Evolutionary conservation across 495 filamentous ascomycete species (phyloP).

Genomic region (Friedmanniomyces endolithicus): DNA sequence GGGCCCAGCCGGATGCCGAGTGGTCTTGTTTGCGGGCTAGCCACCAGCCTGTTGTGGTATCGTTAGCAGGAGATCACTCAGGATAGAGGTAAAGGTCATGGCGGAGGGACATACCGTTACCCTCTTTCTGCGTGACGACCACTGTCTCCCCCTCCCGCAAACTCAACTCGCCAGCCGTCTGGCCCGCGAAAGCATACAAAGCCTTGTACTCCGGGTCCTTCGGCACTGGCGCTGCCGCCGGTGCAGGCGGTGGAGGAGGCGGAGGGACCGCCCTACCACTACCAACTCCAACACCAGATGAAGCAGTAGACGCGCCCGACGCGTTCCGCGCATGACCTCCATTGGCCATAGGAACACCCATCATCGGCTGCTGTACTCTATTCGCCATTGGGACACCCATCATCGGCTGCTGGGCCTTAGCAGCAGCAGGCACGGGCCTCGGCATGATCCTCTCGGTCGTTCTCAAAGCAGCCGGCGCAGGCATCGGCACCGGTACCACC

Average conservation of each 20-base stretch:
- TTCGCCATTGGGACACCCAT: conserved; percentile 38
- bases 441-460: conserved; percentile 23
- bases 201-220: conserved; percentile 71
- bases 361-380: conserved; percentile 27
- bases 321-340: conserved; percentile 41
- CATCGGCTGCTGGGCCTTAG: conserved; percentile 24
- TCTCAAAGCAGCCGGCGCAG: background rate
- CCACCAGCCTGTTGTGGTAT: conserved; percentile 67
- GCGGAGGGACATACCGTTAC: conserved; percentile 58
- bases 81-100: background rate
- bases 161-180: conserved; percentile 65
- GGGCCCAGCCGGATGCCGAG: conserved; percentile 74
- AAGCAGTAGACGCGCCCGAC: conserved; percentile 34
- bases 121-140: conserved; percentile 76
- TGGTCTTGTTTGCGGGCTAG: conserved; percentile 57
- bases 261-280: conserved; percentile 33
- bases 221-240: conserved; percentile 51
- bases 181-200: conserved; percentile 76
- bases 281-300: conserved; percentile 27
- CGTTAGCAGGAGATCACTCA: background rate
- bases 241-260: conserved; percentile 59
- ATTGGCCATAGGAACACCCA: conserved; percentile 37
- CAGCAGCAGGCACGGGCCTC: conserved; percentile 15
- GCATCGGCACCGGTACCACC: conserved; percentile 29
- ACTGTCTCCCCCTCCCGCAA: conserved; percentile 67